These are phyloP conservation scores for Fusarium caatingaense DNA, from an alignment of 2,329 filamentous ascomycete species.

Conservation along the genomic window DNA sequence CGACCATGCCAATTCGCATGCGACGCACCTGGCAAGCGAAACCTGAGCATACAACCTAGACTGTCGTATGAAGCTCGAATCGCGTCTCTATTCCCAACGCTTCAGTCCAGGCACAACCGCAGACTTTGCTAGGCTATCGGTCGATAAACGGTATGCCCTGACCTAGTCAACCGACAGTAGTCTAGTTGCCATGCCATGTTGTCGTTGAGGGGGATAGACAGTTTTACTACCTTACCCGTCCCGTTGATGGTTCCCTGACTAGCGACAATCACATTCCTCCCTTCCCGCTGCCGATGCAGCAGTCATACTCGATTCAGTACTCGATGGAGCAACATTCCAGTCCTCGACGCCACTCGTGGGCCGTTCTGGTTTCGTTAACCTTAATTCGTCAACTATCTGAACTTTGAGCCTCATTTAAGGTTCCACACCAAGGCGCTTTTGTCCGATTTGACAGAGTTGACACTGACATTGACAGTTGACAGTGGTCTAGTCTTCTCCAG, in stretches of 20 bases:
- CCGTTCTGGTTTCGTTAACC: slow-evolving; percentile 31
- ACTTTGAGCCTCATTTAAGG: slow-evolving; percentile 34
- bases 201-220: slow-evolving; percentile 19
- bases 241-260: slow-evolving; percentile 37
- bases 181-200: slow-evolving; percentile 20
- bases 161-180: not conserved
- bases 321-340: slow-evolving; percentile 37
- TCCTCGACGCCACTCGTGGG: slow-evolving; percentile 30
- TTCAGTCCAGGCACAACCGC: slow-evolving; percentile 14
- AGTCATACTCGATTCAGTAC: slow-evolving; percentile 24
- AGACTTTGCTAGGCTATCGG: slow-evolving; percentile 19
- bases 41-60: not conserved
- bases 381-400: slow-evolving; percentile 33
- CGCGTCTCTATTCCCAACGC: not conserved
- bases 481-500: slow-evolving; percentile 28
- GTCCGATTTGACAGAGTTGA: slow-evolving; percentile 18
- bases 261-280: slow-evolving; percentile 44
- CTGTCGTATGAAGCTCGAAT: slow-evolving; percentile 11
- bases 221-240: slow-evolving; percentile 36
- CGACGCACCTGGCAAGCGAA: not conserved
- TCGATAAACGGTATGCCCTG: slow-evolving; percentile 16
- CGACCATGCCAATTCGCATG: not conserved
- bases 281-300: slow-evolving; percentile 19
- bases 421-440: slow-evolving; percentile 33
- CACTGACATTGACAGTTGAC: not conserved